Evolutionary conservation across 108 stramenopile genomes (phyloP).

Genomic region (Parietichytrium sp.): DNA sequence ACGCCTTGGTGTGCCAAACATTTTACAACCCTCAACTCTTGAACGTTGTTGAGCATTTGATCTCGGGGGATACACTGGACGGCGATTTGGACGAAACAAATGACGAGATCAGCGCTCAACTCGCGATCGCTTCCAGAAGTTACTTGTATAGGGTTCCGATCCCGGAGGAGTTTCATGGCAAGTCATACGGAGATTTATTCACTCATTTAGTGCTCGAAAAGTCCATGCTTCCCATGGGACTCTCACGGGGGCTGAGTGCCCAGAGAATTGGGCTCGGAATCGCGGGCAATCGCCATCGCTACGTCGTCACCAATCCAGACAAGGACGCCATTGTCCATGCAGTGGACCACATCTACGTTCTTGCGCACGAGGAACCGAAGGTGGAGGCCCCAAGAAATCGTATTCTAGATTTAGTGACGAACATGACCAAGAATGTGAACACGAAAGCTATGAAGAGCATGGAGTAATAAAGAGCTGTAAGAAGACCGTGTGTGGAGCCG

Average conservation of each 20-base stretch:
- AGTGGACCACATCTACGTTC: not conserved
- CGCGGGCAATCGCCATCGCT: slow-evolving; percentile 20
- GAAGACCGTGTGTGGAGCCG: too few species aligned
- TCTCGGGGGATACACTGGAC: not conserved
- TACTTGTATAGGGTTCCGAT: not conserved
- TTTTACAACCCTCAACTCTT: slow-evolving; percentile 11
- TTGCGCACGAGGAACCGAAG: not conserved
- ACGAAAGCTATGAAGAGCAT: too few species aligned
- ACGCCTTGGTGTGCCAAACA: not conserved
- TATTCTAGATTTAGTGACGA: not conserved
- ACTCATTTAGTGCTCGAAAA: not conserved
- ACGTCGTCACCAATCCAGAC: slow-evolving; percentile 8
- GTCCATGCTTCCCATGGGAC: not conserved
- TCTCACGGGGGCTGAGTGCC: not conserved
- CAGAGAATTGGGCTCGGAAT: not conserved
- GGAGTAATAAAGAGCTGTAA: too few species aligned
- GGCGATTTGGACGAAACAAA: not conserved
- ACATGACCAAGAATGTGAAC: too few species aligned
- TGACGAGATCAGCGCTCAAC: not conserved
- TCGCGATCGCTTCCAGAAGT: not conserved
- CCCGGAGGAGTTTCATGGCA: slow-evolving; percentile 13
- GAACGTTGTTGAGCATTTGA: not conserved
- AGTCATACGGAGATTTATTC: not conserved
- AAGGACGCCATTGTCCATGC: not conserved
- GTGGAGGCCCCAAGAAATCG: not conserved